Conservation (phyloP, 805 yeast species). For the Pichia thaimueangensis region DNA sequence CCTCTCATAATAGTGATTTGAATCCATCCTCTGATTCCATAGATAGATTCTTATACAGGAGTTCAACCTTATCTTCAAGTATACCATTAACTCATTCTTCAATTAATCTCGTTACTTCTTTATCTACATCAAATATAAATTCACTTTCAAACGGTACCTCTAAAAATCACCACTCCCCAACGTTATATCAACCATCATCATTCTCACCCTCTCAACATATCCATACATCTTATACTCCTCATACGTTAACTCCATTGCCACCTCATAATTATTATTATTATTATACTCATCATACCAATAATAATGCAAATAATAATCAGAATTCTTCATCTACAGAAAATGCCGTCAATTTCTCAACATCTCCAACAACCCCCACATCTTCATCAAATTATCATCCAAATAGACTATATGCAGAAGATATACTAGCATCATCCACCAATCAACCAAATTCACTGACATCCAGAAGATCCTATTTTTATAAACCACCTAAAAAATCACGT, state of each 20-base stretch:
- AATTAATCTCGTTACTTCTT: slow-evolving; percentile 11
- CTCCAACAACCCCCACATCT: slow-evolving; percentile 9
- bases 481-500: slow-evolving; percentile 15
- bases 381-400: slow-evolving; percentile 9
- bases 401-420: slow-evolving; percentile 10
- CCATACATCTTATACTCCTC: slow-evolving; percentile 2
- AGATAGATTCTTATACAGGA: slow-evolving; percentile 17
- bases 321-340: slow-evolving; percentile 4
- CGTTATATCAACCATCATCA: slow-evolving; percentile 2
- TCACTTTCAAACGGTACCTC: too few species aligned
- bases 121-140: background rate
- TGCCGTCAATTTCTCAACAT: slow-evolving; percentile 8
- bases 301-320: slow-evolving; percentile 5
- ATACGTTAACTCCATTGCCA: background rate
- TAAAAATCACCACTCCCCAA: slow-evolving; percentile 11
- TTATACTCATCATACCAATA: slow-evolving; percentile 3
- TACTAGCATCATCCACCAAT: slow-evolving; percentile 4
- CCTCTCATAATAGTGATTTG: slow-evolving; percentile 1
- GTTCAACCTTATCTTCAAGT: slow-evolving; percentile 18
- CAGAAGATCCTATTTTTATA: slow-evolving; percentile 25
- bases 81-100: slow-evolving; percentile 13
- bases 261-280: slow-evolving; percentile 5
- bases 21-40: background rate
- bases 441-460: slow-evolving; percentile 11
- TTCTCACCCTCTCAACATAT: slow-evolving; percentile 3